Evolutionary conservation across 352 stramenopile genomes (phyloP), one percentile per base, ranked within the genome.

Genomic region (Globisporangium barbulae): DNA sequence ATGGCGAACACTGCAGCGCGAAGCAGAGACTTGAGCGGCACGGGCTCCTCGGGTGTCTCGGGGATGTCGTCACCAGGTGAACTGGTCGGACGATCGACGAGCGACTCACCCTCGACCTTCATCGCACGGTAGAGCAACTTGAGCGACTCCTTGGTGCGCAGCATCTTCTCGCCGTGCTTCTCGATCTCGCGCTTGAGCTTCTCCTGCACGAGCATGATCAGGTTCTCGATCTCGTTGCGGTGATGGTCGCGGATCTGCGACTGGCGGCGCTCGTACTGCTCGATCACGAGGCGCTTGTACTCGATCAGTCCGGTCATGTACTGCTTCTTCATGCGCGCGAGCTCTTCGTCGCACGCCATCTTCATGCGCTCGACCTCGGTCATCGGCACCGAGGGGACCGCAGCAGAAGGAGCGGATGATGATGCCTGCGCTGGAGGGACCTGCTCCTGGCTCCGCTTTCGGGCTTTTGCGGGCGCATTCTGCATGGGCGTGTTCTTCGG

Each of bases 241-340:
- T 90, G 80, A n/a, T 73, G 73, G 41, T 85, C 71, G 57, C 73
- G 78, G 45, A 86, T 76, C 22, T 89, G 73, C 44, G 52, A 67
- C 53, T 89, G 83, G 0, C 77, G 71, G n/a, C 78, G 72, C 44
- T 81, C 80, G 52, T 85, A 89, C 67, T 91, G 83, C 31, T 89
- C 78, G 49, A 91, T 76, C n/a, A 91, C 71, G 8, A 91, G 62
- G 5, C 67, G 72, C 65, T 91, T 91, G 75, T 91, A 91, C 60
- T 90, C 83, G 22, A 82, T 65, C 37, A 91, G 59, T 0, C 73
- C 71, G 0, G 71, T 61, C 17, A 90, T 74, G 53, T 90, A 90
- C 62, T 88, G 78, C 55, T 83, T 70, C 64, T 86, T 88, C 35
- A 88, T 69, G 15, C 49, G 64, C 13, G 72, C 68, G 0, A 91